phyloP scores from a whole-genome alignment of 2,329 filamentous ascomycete species.

The Aspergillus pseudoglaucus region DNA sequence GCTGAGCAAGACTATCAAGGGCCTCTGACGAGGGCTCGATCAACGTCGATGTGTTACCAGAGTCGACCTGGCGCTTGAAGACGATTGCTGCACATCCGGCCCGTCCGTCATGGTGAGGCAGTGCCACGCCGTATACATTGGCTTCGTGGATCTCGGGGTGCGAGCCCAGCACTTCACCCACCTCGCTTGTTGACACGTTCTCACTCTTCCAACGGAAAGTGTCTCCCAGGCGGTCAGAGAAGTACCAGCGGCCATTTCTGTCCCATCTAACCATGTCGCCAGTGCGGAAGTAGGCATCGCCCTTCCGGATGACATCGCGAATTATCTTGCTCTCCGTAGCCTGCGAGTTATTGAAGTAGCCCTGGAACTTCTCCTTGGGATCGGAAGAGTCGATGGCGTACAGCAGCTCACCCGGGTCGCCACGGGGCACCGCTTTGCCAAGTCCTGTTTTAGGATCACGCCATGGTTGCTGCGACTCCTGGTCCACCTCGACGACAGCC shows the following conservation, averaged over 20 bases:
- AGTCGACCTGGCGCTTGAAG: conserved; percentile 38
- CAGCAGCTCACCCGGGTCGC: conserved; percentile 69
- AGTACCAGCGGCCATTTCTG: conserved; percentile 64
- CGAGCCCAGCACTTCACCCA: conserved; percentile 64
- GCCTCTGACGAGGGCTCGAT: conserved; percentile 32
- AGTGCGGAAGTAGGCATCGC: conserved; percentile 75
- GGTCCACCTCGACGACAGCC: conserved; percentile 64
- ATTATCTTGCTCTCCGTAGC: conserved; percentile 70
- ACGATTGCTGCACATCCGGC: conserved; percentile 74
- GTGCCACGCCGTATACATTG: conserved; percentile 76
- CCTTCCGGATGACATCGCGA: conserved; percentile 64
- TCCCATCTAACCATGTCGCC: conserved; percentile 76
- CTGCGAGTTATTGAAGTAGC: conserved; percentile 68
- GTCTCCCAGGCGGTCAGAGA: conserved; percentile 60
- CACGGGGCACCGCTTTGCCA: conserved; percentile 53
- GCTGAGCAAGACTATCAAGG: conserved; percentile 55
- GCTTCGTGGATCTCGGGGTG: conserved; percentile 66
- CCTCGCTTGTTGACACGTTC: conserved; percentile 76
- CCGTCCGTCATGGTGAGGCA: conserved; percentile 76
- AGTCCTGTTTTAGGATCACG: conserved; percentile 65
- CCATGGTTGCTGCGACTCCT: conserved; percentile 59
- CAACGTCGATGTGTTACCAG: conserved; percentile 13
- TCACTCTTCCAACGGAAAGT: conserved; percentile 62
- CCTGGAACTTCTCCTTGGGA: conserved; percentile 63
- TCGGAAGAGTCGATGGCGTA: conserved; percentile 62